phyloP scores from a whole-genome alignment of 139 green algal genomes.

The Chlamydomonas incerta region DNA sequence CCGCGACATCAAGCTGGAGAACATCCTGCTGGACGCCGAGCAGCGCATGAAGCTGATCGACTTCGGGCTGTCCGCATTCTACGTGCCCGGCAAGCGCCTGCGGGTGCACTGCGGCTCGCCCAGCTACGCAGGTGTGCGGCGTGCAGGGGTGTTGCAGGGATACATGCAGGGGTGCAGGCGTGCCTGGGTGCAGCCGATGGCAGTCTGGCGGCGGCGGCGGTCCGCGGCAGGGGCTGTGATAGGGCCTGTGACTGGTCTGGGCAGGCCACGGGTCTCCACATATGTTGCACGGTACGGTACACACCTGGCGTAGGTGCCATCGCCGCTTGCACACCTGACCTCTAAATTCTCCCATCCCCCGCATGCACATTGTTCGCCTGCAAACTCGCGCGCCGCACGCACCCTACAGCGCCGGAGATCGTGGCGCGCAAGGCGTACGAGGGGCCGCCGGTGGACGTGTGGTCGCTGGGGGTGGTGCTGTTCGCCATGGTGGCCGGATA shows the following conservation, averaged over 20 bases:
- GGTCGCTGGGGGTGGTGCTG: slow-evolving; percentile 87
- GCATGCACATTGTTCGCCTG: too few species aligned
- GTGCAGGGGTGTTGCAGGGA: not conserved
- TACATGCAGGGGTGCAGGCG: too few species aligned
- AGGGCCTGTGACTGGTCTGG: too few species aligned
- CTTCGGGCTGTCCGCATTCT: slow-evolving; percentile 80
- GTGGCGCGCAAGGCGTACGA: slow-evolving; percentile 74
- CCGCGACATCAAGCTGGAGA: slow-evolving; percentile 78
- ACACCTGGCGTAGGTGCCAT: too few species aligned
- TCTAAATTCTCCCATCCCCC: too few species aligned
- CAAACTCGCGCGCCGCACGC: too few species aligned
- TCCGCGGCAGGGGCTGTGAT: too few species aligned
- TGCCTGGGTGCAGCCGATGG: too few species aligned
- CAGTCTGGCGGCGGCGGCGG: too few species aligned
- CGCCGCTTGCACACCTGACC: too few species aligned
- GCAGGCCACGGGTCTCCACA: too few species aligned
- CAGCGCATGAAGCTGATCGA: slow-evolving; percentile 81
- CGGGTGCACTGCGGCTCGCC: slow-evolving; percentile 76
- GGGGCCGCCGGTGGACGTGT: slow-evolving; percentile 81
- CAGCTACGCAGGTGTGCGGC: slow-evolving; percentile 59
- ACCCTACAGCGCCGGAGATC: slow-evolving; percentile 69
- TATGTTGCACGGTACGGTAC: too few species aligned
- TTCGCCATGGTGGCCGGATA: slow-evolving; percentile 90
- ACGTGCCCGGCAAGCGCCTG: slow-evolving; percentile 66
- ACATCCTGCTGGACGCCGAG: slow-evolving; percentile 84